Conservation (phyloP, 805 yeast genomes). For the Maudiozyma pseudohumilis region DNA sequence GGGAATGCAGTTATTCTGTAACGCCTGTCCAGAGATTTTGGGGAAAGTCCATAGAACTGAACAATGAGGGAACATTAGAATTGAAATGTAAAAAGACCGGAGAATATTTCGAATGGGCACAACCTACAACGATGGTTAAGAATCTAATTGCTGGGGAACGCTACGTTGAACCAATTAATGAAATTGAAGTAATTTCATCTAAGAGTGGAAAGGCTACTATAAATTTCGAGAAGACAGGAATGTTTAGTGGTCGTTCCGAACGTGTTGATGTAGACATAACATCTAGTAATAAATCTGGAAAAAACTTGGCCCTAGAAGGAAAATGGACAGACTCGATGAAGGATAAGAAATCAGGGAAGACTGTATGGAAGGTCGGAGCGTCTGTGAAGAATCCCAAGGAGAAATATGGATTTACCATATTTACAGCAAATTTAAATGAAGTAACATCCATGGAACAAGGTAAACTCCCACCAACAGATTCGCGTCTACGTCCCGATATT, state of each 20-base stretch:
- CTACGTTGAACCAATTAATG: conserved; percentile 76
- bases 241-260: conserved; percentile 77
- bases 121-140: conserved; percentile 73
- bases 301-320: conserved; percentile 37
- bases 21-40: conserved; percentile 82
- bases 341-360: conserved; percentile 28
- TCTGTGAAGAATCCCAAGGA: conserved; percentile 46
- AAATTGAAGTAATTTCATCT: conserved; percentile 56
- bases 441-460: conserved; percentile 61
- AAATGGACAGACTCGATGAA: conserved; percentile 72
- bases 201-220: conserved; percentile 61
- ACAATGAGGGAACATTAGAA: conserved; percentile 59
- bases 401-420: conserved; percentile 80
- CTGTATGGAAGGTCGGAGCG: conserved; percentile 64
- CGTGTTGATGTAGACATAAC: conserved; percentile 35
- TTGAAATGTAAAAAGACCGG: conserved; percentile 50
- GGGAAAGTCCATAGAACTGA: conserved; percentile 86
- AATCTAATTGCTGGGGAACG: conserved; percentile 92
- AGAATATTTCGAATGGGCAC: conserved; percentile 66
- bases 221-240: conserved; percentile 72
- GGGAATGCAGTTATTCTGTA: conserved; percentile 61
- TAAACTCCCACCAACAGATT: conserved; percentile 71
- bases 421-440: conserved; percentile 73
- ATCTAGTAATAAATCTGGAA: conserved; percentile 14
- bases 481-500: conserved; percentile 84